Base-by-base conservation (phyloP, 2,329 filamentous ascomycete genomes). In the Pseudogymnoascus sp. region DNA sequence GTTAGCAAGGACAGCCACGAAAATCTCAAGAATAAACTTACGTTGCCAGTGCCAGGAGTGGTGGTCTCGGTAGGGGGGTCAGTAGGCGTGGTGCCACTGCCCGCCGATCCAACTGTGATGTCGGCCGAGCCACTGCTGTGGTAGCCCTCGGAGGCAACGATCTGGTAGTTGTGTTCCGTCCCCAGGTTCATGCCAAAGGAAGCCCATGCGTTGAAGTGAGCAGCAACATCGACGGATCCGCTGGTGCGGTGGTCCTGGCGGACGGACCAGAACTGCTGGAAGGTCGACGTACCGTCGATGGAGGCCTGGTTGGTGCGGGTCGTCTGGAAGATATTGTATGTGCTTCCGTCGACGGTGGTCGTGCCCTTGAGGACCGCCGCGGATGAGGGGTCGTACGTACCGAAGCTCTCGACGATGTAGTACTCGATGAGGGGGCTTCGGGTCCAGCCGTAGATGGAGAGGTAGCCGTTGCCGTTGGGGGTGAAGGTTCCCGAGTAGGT, bases 401-500 rank as follows among this genome's bases (percentile, higher is more conserved):
- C 80, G 68, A 78, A 80, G n/a, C 76, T 72, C 64, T 85, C 82
- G 66, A 84, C 76, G 65, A 84, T 79, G 74, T 84, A 84, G 74
- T 83, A 84, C 68, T 84, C 82, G 70, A 83, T 75, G n/a, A 82
- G 72, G 0, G 80, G 80, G 70, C 76, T 77, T 21, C 70, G 73
- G 1, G 79, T 81, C 81, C 82, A 85, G 59, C 82, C 82, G 69
- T 84, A 84, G 17, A 84, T 72, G 15, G 81, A 74, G 15, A 85
- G 75, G 70, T 83, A 83, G 26, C 69, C 69, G 71, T 79, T 77
- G 33, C 50, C 50, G 17, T 67, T 69, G 19, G 74, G 71, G 60
- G 67, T 72, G 72, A 73, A 79, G 44, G 71, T 72, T 35, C 75
- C 77, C 21, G 66, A 72, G 72, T 77, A 80, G 53, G 68, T 75